Evolutionary conservation across 805 yeast species (phyloP), one percentile per base, ranked within the genome.

Genomic region (Wickerhamiella kurtzmanii): DNA sequence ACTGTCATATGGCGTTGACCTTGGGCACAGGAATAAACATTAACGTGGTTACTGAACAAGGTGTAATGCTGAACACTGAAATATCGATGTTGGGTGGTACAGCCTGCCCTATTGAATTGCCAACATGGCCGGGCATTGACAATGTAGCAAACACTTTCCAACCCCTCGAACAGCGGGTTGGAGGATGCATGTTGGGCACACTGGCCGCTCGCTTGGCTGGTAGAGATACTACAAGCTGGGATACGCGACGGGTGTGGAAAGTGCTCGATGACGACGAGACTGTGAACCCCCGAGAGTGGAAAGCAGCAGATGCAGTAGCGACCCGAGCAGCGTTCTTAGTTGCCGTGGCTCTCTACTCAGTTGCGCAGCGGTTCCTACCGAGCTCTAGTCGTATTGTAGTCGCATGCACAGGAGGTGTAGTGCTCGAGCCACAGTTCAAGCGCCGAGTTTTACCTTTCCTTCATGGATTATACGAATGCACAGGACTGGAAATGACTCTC

Each of bases 21-120:
- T 49, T 55, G 44, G 60, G 60, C 8, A 55, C 59, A 15, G 60
- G 60, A 16, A 44, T 54, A 32, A 56, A 56, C 37, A 47, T 56
- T 22, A 50, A 41, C 19, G 28, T 43, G 3, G 15, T 48, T 1
- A n/a, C 36, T 3, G 22, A n/a, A 3, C 22, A 37, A 8, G 44
- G 38, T 20, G 15, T 3, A n/a, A 16, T 46, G 3, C 41, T 55
- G 11, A 55, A 55, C 41, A 47, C 58, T 2, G 58, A 55, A 39
- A 36, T 55, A 5, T 51, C 53, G n/a, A 43, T 49, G 49, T 45
- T 55, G n/a, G 56, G 57, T 18, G 22, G 50, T 3, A 25, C 37
- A 3, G 51, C 44, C 35, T 37, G 43, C 16, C 45, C 50, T n/a
- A 35, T 48, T 21, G 15, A 16, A 5, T 47, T 49, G 40, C 35